These are phyloP conservation scores for Calocybe gangraenosa DNA, from an alignment of 768 basidiomycete species.

Conservation along the genomic window DNA sequence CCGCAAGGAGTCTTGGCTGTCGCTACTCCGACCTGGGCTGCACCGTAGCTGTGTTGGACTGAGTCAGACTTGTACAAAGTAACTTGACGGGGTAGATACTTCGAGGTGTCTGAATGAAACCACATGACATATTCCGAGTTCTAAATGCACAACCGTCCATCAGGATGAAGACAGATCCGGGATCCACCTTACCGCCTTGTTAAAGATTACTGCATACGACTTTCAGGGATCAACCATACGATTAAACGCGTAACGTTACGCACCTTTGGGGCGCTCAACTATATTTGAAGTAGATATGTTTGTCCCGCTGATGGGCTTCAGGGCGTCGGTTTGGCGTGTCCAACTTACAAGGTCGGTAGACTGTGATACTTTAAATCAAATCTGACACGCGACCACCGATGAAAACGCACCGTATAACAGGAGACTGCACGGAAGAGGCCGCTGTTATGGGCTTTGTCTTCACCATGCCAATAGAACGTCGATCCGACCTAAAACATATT, in stretches of 20 bases:
- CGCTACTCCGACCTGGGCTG: slow-evolving; percentile 61
- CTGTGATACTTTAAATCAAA: slow-evolving; percentile 14
- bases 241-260: background rate
- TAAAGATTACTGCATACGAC: slow-evolving; percentile 41
- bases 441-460: slow-evolving; percentile 57
- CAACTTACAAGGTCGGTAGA: slow-evolving; percentile 51
- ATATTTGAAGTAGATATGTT: slow-evolving; percentile 55
- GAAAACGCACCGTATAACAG: slow-evolving; percentile 42
- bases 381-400: background rate
- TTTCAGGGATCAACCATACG: background rate
- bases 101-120: slow-evolving; percentile 63
- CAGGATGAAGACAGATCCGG: background rate
- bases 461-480: slow-evolving; percentile 59
- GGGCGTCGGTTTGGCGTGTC: slow-evolving; percentile 55
- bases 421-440: slow-evolving; percentile 54
- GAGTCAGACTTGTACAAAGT: background rate
- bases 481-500: slow-evolving; percentile 36
- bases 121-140: slow-evolving; percentile 66
- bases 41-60: slow-evolving; percentile 48
- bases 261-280: slow-evolving; percentile 63
- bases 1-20: slow-evolving; percentile 57
- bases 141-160: slow-evolving; percentile 12
- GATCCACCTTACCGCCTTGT: slow-evolving; percentile 33
- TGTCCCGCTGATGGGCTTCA: slow-evolving; percentile 48
- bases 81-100: slow-evolving; percentile 30